These are phyloP conservation scores for Kwoniella sp. DNA, from an alignment of 768 basidiomycete genomes.

Conservation along the genomic window DNA sequence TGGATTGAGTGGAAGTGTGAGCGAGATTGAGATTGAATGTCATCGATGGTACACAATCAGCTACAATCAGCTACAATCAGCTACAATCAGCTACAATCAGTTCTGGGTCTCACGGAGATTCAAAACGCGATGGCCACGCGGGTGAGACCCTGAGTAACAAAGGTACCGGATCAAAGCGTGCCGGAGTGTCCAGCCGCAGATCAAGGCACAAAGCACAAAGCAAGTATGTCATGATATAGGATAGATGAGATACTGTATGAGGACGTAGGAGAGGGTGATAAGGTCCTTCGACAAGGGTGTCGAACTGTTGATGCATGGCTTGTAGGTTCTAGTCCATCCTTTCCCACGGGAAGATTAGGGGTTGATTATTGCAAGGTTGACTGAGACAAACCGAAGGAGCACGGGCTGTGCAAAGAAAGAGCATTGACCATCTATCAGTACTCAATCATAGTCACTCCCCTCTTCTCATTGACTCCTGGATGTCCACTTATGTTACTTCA, in stretches of 20 bases:
- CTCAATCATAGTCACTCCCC: background rate
- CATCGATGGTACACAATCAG: too few relatives aligned
- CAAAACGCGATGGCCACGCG: background rate
- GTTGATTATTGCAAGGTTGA: background rate
- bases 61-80: too few relatives aligned
- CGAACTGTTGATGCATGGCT: too few relatives aligned
- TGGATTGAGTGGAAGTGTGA: too few relatives aligned
- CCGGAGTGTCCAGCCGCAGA: background rate
- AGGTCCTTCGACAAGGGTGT: too few relatives aligned
- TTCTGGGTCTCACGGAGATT: background rate
- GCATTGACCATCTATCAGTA: background rate
- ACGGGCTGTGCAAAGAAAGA: slow-evolving; percentile 1
- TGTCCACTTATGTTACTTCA: background rate
- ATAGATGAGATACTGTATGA: too few relatives aligned
- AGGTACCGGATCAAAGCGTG: background rate
- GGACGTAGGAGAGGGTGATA: too few relatives aligned
- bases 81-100: too few relatives aligned
- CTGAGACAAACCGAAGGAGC: background rate
- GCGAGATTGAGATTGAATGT: too few relatives aligned
- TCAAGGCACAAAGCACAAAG: too few relatives aligned
- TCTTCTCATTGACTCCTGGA: too few relatives aligned
- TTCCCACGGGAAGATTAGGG: slow-evolving; percentile 11
- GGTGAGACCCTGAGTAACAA: background rate
- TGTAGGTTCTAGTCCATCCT: slow-evolving; percentile 12
- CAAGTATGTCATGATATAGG: too few relatives aligned